Base-by-base conservation (phyloP, 1,139 yeast genomes). In the Kodamaea fungicola region DNA sequence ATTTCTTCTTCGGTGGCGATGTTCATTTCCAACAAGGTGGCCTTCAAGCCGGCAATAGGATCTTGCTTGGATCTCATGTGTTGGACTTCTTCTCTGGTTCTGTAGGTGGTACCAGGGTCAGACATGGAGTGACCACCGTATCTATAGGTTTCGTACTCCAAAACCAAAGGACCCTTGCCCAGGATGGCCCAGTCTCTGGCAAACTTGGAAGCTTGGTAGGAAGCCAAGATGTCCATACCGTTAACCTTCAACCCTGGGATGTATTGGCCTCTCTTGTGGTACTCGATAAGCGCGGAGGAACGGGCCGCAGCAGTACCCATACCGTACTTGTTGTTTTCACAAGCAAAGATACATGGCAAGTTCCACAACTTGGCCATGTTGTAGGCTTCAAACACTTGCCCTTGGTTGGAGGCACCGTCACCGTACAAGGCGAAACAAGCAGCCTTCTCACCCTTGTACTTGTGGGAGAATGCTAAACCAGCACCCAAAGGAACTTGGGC, bases 71-170 rank as follows among this genome's bases (percentile, higher is more conserved):
- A 88, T 77, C 98, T 85, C 97, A 92, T 90, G 76, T 92, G 94
- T 73, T 90, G 97, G 54, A 92, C 95, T 76, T 92, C 98, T 74
- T 92, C 98, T 76, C 98, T 89, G 62, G 98, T 92, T 80, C 97
- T 83, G 82, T 92, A 92, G 51, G 97, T 90, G 65, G 97, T 92
- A 78, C 97, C 97, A 58, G 97, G 97, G 70, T 92, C 97, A 52
- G 97, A 90, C 97, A 92, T 92, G 54, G 98, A 92, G 80, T 92
- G 98, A 64, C 98, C 98, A 75, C 98, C 97, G 67, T 92, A 92
- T 78, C 98, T 84, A 74, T 92, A 92, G 53, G 98, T 92, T 74
- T 90, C 97, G 69, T 85, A 92, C 75, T 92, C 98, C 55, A 92
- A 63, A 41, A 92, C 96, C 54, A 92, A 71, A 48, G 98, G 98